Conservation (phyloP, 108 stramenopile genomes). For the Cyclotella sp. region DNA sequence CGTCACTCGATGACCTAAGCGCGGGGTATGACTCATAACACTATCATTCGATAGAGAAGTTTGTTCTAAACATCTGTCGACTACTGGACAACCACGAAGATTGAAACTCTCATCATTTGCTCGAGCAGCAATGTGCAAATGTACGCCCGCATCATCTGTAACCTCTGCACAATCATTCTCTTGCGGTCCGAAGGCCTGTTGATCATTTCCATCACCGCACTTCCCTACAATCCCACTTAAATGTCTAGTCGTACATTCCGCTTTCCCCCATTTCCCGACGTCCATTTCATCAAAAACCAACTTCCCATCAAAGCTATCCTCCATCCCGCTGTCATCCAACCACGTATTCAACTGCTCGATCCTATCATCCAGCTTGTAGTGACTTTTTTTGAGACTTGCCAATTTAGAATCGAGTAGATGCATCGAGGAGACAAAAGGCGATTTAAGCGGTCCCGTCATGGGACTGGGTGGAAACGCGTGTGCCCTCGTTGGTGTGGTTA, state of each 20-base stretch:
- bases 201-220: not conserved
- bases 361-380: not conserved
- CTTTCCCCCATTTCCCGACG: not conserved
- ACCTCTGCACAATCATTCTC: no score
- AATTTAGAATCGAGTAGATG: slow-evolving; percentile 3
- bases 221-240: not conserved
- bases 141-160: no score
- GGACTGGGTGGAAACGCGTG: no score
- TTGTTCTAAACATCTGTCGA: no score
- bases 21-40: no score
- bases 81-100: no score
- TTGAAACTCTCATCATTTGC: no score
- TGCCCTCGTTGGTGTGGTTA: no score
- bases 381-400: slow-evolving; percentile 9
- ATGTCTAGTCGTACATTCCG: not conserved
- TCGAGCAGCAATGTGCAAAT: no score
- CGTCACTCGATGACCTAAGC: no score
- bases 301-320: slow-evolving; percentile 8
- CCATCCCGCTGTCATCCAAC: not conserved
- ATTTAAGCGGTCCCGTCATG: not conserved
- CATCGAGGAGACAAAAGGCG: slow-evolving; percentile 16
- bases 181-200: not conserved
- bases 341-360: not conserved
- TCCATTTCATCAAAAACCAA: not conserved
- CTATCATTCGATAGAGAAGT: no score